phyloP scores from a whole-genome alignment of 2,329 filamentous ascomycete species.

The Claviceps cyperi region DNA sequence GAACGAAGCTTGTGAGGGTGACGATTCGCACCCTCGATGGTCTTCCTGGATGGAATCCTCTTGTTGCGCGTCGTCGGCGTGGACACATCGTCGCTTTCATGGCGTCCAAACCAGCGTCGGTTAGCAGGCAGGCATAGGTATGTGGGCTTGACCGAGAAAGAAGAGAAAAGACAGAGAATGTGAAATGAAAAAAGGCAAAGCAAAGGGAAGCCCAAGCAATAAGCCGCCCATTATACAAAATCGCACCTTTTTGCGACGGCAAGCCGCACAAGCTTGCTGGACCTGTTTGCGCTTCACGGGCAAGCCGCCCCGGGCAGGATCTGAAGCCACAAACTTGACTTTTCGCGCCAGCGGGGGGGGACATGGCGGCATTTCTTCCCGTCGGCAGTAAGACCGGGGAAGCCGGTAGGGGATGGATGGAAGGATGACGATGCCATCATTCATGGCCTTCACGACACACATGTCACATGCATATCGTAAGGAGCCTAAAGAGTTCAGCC shows the following conservation, averaged over 20 bases:
- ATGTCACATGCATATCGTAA: no score
- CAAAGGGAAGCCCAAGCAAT: neutral
- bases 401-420: neutral
- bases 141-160: neutral
- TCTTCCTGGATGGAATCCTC: slow-evolving; percentile 17
- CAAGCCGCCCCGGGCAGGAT: slow-evolving; percentile 32
- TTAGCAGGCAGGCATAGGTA: slow-evolving; percentile 1
- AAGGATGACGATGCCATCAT: neutral
- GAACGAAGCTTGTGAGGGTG: slow-evolving; percentile 18
- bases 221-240: neutral
- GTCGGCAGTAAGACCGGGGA: neutral
- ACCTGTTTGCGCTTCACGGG: slow-evolving; percentile 47
- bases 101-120: slow-evolving; percentile 2
- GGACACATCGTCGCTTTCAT: slow-evolving; percentile 28
- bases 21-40: slow-evolving; percentile 12
- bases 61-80: slow-evolving; percentile 19
- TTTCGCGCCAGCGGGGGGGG: slow-evolving; percentile 9
- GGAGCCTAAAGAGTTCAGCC: no score
- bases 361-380: slow-evolving; percentile 9
- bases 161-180: neutral
- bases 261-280: slow-evolving; percentile 40
- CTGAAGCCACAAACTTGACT: slow-evolving; percentile 44
- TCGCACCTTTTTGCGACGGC: slow-evolving; percentile 38
- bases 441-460: no score
- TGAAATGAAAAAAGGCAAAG: neutral